Base-by-base conservation (phyloP, 2,329 filamentous ascomycete genomes). In the Neurospora sp. region DNA sequence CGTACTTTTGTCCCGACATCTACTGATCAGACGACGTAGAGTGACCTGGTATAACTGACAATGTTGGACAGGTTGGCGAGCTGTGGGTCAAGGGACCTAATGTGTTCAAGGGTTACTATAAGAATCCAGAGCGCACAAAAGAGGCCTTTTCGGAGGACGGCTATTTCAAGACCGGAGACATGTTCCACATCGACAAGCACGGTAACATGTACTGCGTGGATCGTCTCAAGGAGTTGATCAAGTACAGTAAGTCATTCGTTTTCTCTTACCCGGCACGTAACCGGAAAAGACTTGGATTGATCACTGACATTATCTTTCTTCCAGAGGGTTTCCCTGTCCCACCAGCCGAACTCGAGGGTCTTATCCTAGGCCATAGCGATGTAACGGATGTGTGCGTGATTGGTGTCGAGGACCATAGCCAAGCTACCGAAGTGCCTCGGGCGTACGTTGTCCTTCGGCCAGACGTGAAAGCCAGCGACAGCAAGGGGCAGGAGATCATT, bases 151-250 rank as follows among this genome's bases (percentile, higher is more conserved):
- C 91, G 2, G 74, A 82, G 0, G 92, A 96, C 73, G 92, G 92
- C 1, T 97, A 89, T 83, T 97, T 97, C 85, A 94, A 90, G 80
- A 97, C 94, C 0, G 94, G 94, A 1, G 94, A 97, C 76, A 89
- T 97, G 36, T 92, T 92, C 4, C 89, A 92, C 73, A 87, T 92
- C 75, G 92, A 97, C 77, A 82, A 85, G 66, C 85, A 91, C 67
- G 91, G 91, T 38, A 92, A 96, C 77, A 92, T 96, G 76, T 97
- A 89, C 82, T 95, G 97, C 77, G 97, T 94, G 0, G 94, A 97
- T 77, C 90, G 93, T 6, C 84, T 93, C 41, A 93, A 92, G 82
- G 87, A 89, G 78, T 76, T 89, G 69, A 89, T 89, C 76, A 86
- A 86, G 76, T 86, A 86, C 74, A 86, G 85, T 86, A 77, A 76